These are phyloP conservation scores for Asterophora parasitica DNA, from an alignment of 768 basidiomycete species.

Conservation along the genomic window DNA sequence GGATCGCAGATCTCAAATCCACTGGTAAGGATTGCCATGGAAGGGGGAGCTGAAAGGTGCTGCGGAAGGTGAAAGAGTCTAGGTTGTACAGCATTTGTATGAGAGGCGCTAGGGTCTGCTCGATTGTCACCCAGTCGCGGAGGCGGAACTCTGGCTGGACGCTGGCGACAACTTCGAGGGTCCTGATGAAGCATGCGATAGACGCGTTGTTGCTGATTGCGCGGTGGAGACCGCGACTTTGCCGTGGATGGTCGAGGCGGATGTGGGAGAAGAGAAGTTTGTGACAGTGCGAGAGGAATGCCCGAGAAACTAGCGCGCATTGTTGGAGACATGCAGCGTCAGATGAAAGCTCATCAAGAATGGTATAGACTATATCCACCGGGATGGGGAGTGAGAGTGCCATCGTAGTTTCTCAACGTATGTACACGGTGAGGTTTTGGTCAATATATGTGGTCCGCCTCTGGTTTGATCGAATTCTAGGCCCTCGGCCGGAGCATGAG, in stretches of 20 bases:
- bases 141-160: slow-evolving; percentile 5
- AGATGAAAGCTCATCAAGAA: background rate
- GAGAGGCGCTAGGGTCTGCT: slow-evolving; percentile 13
- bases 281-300: background rate
- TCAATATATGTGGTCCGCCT: no score
- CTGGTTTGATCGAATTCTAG: no score
- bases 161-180: background rate
- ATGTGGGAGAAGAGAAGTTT: slow-evolving; percentile 4
- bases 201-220: slow-evolving; percentile 1
- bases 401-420: no score
- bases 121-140: slow-evolving; percentile 14
- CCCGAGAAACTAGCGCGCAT: slow-evolving; percentile 3
- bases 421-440: no score
- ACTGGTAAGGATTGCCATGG: background rate
- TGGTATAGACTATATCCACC: slow-evolving; percentile 1
- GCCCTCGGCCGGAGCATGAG: no score
- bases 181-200: slow-evolving; percentile 5
- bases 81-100: slow-evolving; percentile 11
- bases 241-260: slow-evolving; percentile 1
- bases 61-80: slow-evolving; percentile 7
- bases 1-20: no score
- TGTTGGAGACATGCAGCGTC: background rate
- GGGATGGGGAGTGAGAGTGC: background rate
- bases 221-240: slow-evolving; percentile 1
- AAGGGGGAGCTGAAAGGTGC: background rate